phyloP scores from a whole-genome alignment of 2,329 filamentous ascomycete genomes.

The Keithomyces neogunnii region DNA sequence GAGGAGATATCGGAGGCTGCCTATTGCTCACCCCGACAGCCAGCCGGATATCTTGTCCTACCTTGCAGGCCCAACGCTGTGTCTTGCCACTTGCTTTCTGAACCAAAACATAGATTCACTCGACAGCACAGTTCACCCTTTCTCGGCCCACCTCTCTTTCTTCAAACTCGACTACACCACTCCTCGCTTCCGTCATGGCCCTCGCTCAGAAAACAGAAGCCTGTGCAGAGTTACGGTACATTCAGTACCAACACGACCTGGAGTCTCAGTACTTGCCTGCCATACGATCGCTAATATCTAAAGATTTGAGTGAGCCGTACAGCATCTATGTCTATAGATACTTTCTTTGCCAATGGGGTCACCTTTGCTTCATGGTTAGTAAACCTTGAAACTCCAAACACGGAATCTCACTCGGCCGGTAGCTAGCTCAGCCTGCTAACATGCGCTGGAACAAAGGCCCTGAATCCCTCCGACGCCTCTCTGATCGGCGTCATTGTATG shows the following conservation, averaged over 20 bases:
- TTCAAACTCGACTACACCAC: neutral
- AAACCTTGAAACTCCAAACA: neutral
- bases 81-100: neutral
- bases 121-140: neutral
- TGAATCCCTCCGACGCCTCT: conserved; percentile 49
- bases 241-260: conserved; percentile 53
- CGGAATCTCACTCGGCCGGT: neutral
- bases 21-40: neutral
- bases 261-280: conserved; percentile 65
- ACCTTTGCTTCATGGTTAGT: conserved; percentile 86
- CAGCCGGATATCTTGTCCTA: neutral
- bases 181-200: conserved; percentile 21
- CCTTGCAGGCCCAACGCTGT: neutral
- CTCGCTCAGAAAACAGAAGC: conserved; percentile 23
- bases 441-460: conserved; percentile 33
- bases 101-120: neutral
- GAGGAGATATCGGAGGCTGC: neutral
- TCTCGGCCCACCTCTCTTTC: too few species aligned
- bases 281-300: conserved; percentile 88
- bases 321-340: conserved; percentile 99
- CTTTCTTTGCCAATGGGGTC: conserved; percentile 95
- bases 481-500: conserved; percentile 89
- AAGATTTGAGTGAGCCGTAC: conserved; percentile 94
- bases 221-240: conserved; percentile 44
- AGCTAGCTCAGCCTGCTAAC: neutral